Evolutionary conservation across 2,329 filamentous ascomycete genomes (phyloP).

Genomic region (Xylaria polymorpha): DNA sequence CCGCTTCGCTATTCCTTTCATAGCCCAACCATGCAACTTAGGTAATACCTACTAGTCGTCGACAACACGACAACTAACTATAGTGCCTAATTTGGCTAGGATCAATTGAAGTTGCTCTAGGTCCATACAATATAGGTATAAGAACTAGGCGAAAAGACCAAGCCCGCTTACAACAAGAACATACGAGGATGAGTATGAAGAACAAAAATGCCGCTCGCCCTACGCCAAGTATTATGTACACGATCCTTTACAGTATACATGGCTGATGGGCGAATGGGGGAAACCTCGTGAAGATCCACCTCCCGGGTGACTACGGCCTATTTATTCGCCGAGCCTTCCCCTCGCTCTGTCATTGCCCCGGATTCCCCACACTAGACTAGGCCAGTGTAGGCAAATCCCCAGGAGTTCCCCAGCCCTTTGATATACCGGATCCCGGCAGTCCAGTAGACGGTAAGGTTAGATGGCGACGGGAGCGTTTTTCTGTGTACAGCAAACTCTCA

Average conservation of each 20-base stretch:
- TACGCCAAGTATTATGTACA: not conserved
- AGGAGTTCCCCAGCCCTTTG: constrained; percentile 16
- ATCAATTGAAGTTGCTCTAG: not conserved
- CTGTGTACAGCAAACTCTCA: not conserved
- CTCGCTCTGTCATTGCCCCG: constrained; percentile 19
- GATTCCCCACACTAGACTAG: constrained; percentile 33
- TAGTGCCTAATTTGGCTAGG: not conserved
- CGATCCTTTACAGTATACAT: too few relatives aligned
- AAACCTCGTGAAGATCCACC: not conserved
- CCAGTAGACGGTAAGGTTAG: not conserved
- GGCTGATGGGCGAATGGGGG: not conserved
- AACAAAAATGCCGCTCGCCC: not conserved
- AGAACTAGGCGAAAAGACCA: not conserved
- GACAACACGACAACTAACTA: not conserved
- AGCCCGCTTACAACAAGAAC: not conserved
- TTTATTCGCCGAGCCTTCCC: constrained; percentile 19
- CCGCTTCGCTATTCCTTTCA: not conserved
- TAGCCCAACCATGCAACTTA: too few relatives aligned
- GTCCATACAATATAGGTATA: not conserved
- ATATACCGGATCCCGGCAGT: constrained; percentile 3
- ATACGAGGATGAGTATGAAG: not conserved
- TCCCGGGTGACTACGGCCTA: constrained; percentile 29
- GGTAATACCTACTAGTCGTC: not conserved
- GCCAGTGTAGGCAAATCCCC: not conserved
- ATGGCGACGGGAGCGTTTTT: not conserved